A percentile compares a stretch with the other conserved stretches of the same genome.
These are phyloP conservation scores for Venturia oleaginea DNA, from an alignment of 2,329 filamentous ascomycete genomes.

Conservation along the genomic window DNA sequence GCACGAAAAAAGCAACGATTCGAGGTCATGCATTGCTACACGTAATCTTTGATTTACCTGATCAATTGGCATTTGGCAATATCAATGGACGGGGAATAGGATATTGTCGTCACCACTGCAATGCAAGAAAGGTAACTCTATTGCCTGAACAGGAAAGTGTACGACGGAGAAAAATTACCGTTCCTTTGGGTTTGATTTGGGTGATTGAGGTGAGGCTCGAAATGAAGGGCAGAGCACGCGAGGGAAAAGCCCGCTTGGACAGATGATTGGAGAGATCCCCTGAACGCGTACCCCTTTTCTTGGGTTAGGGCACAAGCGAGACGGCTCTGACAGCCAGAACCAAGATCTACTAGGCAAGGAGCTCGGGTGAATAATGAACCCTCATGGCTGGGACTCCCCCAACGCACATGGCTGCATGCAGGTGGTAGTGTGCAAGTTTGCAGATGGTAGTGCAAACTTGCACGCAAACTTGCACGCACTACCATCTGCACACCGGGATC, in stretches of 20 bases:
- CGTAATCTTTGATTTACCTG: not conserved
- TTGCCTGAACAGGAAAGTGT: not conserved
- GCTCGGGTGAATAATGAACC: not conserved
- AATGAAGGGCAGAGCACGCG: not conserved
- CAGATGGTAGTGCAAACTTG: no score
- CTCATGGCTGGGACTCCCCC: not conserved
- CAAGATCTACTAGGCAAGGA: slow-evolving; percentile 1
- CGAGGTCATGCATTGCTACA: not conserved
- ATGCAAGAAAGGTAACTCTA: not conserved
- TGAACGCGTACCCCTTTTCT: not conserved
- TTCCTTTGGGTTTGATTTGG: not conserved
- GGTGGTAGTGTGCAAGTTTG: no score
- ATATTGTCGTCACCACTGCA: not conserved
- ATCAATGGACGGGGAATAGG: not conserved
- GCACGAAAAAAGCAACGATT: not conserved
- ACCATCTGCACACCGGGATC: no score
- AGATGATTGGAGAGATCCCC: not conserved
- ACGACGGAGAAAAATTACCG: not conserved
- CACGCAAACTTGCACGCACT: not conserved
- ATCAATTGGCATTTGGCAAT: not conserved
- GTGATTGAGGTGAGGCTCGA: not conserved
- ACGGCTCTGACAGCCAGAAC: no score
- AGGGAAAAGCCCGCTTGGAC: not conserved
- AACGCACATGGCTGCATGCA: not conserved
- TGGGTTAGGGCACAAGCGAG: no score